These are phyloP conservation scores for Bidens hawaiensis DNA, from an alignment of 140 eudicot species.

Conservation along the genomic window DNA sequence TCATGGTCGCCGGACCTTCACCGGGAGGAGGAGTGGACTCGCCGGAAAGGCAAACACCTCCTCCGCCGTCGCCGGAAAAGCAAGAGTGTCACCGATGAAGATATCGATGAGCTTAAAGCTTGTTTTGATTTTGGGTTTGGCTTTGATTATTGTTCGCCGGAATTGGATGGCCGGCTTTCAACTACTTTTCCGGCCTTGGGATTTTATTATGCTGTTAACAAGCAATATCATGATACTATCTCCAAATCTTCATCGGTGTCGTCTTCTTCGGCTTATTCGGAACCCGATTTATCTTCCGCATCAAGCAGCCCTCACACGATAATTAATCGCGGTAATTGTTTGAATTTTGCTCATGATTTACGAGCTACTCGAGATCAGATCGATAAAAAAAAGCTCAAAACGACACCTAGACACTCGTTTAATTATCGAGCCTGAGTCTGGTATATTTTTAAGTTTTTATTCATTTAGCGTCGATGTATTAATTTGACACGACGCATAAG, in stretches of 20 bases:
- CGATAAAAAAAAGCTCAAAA: too few relatives aligned
- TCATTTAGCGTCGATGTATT: too few relatives aligned
- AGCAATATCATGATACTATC: conserved; percentile 44
- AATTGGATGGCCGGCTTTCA: conserved; percentile 44
- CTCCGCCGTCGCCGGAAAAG: conserved; percentile 48
- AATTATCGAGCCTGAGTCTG: too few relatives aligned
- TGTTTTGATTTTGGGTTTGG: conserved; percentile 81
- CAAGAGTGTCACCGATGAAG: conserved; percentile 78
- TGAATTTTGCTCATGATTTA: too few relatives aligned
- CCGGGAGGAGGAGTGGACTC: conserved; percentile 83
- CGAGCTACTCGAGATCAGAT: too few relatives aligned
- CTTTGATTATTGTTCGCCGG: conserved; percentile 65
- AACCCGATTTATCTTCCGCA: conserved; percentile 53
- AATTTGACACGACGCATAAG: too few relatives aligned
- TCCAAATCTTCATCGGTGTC: conserved; percentile 38
- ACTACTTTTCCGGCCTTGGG: conserved; percentile 74
- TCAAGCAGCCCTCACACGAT: conserved; percentile 55
- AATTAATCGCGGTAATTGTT: conserved; percentile 56
- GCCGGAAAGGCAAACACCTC: conserved; percentile 44
- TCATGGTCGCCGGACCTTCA: conserved; percentile 78
- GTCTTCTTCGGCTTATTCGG: conserved; percentile 35
- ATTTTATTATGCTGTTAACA: conserved; percentile 65
- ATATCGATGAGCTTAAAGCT: conserved; percentile 71
- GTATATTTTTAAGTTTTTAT: too few relatives aligned
- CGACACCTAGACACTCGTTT: too few relatives aligned